A percentile compares a stretch with the other conserved stretches of the same genome.
These are phyloP conservation scores for Mucor sp. DNA, from an alignment of 371 early-diverging fungal species.

Conservation along the genomic window DNA sequence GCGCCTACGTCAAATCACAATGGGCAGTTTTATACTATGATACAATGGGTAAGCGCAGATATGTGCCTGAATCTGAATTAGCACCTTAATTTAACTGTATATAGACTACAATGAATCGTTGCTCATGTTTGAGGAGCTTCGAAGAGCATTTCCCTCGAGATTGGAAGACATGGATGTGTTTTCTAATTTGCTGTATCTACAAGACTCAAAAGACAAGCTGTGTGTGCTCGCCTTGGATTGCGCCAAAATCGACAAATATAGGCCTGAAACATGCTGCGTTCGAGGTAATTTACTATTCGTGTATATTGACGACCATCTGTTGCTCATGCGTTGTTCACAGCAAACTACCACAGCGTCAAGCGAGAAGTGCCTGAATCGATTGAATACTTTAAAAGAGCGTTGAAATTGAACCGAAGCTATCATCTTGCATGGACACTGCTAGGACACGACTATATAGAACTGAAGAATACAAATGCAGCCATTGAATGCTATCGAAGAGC, in stretches of 20 bases:
- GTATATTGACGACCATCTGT: too few species aligned
- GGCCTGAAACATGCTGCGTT: slow-evolving; percentile 90
- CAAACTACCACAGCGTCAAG: slow-evolving; percentile 88
- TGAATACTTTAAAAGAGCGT: slow-evolving; percentile 82
- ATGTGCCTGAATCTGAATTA: not conserved
- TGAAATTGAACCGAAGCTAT: slow-evolving; percentile 78
- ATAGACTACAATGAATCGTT: slow-evolving; percentile 75
- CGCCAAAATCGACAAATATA: slow-evolving; percentile 74
- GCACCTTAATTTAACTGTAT: not conserved
- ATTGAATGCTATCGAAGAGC: slow-evolving; percentile 90
- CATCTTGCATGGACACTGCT: slow-evolving; percentile 89
- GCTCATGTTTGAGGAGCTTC: slow-evolving; percentile 69
- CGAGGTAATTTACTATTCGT: slow-evolving; percentile 51
- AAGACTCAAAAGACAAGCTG: slow-evolving; percentile 70
- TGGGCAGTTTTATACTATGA: slow-evolving; percentile 57
- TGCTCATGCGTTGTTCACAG: slow-evolving; percentile 32
- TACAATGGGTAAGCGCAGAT: slow-evolving; percentile 24
- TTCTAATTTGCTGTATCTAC: slow-evolving; percentile 89
- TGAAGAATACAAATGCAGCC: slow-evolving; percentile 87
- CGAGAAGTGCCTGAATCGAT: slow-evolving; percentile 85
- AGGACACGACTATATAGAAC: slow-evolving; percentile 95
- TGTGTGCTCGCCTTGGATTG: slow-evolving; percentile 81
- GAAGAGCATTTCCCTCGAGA: slow-evolving; percentile 69
- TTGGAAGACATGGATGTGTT: slow-evolving; percentile 87
- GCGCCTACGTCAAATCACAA: slow-evolving; percentile 63